Percentiles rank a stretch among this genome's conserved stretches.
phyloP scores from a whole-genome alignment of 192 early-diverging fungal species.

The Coemansia aciculifera region DNA sequence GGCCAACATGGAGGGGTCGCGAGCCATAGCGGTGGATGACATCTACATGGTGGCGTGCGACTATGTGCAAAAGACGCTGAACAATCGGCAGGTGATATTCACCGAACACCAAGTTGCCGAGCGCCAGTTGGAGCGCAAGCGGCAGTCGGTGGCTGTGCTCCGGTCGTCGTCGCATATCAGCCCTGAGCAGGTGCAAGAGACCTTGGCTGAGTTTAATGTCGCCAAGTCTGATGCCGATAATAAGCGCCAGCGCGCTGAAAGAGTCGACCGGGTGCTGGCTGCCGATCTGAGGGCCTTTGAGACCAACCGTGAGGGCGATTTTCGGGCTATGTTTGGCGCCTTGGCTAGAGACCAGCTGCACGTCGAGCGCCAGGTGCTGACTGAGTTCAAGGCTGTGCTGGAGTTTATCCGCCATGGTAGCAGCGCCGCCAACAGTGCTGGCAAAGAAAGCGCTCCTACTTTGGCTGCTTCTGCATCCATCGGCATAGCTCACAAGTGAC shows the following conservation, averaged over 20 bases:
- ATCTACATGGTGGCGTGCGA: conserved; percentile 34
- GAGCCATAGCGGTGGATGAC: conserved; percentile 43
- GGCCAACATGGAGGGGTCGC: conserved; percentile 53
- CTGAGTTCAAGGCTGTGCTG: conserved; percentile 41
- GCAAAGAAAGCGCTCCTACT: neutral
- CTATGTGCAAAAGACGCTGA: conserved; percentile 47
- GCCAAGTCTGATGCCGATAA: conserved; percentile 50
- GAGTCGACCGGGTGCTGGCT: conserved; percentile 46
- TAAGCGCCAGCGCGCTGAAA: conserved; percentile 44
- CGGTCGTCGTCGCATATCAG: conserved; percentile 48
- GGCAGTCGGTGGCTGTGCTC: conserved; percentile 54
- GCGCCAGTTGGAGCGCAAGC: conserved; percentile 53
- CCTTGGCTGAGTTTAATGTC: conserved; percentile 44
- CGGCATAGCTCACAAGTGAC: neutral
- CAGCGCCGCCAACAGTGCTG: conserved; percentile 1
- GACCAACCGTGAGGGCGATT: conserved; percentile 37
- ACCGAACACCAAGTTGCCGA: conserved; percentile 52
- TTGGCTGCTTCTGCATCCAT: neutral
- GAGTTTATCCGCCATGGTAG: conserved; percentile 34
- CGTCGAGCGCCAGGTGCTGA: conserved; percentile 43
- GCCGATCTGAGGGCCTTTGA: conserved; percentile 50
- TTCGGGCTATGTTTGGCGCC: conserved; percentile 42
- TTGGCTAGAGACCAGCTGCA: conserved; percentile 45
- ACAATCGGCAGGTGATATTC: conserved; percentile 51
- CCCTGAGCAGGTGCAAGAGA: conserved; percentile 45